Base-by-base conservation (phyloP, 345 rosid genomes). In the Linum trigynum region DNA sequence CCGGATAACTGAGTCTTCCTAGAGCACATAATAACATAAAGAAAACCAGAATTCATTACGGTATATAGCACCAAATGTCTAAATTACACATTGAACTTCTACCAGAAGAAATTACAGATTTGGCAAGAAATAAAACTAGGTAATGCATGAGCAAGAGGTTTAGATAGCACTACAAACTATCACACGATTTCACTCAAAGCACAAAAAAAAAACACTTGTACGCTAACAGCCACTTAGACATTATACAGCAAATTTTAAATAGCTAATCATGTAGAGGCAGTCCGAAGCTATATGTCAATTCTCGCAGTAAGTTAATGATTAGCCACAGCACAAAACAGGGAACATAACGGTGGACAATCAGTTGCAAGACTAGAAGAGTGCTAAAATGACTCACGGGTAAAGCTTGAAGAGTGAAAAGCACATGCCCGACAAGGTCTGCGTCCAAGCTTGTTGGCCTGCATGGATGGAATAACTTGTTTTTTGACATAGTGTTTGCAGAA, bases 401-500 rank as follows among this genome's bases (percentile, higher is more conserved):
- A 5, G 81, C 97, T 64, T 91, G 79, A 71, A 94, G 78, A 61
- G 77, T 77, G 69, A 91, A 77, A 66, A 88, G 86, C 1, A 83
- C 81, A 76, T 94, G 95, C 50, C 78, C 86, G 51, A 85, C 81
- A 63, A 91, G 73, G 67, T 72, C 14, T 17, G 99, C 91, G 81
- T 94, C 99, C 83, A 94, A 77, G 77, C 91, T 88, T 53, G 99
- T 83, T 55, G 96, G 96, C 77, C 99, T 91, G 80, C 76, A 72
- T 60, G 57, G 67, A 62, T 35, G 41, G 17, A 55, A 67, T 7
- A 58, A 59, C 16, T 8, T 40, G 55, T 62, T 23, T 23, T 15
- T 55, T n/a, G 37, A 10, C 32, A 60, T 45, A 48, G 55, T 62
- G 9, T 42, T 32, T 36, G 41, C 39, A 36, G 38, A 6, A 48